Base-by-base conservation (phyloP, 441 rosid genomes). In the Erodium trifolium region DNA sequence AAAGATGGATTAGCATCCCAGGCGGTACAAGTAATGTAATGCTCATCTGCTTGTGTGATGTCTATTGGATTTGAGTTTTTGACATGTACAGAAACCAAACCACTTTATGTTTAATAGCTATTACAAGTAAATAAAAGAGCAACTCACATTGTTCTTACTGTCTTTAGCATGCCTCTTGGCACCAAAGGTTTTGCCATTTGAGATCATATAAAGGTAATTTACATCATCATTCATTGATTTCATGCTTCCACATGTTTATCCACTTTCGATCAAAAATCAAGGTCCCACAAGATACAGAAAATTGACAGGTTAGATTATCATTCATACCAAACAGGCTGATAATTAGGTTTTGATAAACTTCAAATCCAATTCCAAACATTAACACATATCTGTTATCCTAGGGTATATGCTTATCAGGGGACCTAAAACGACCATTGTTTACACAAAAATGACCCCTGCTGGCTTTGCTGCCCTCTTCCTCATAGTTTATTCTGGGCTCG, bases 401-500 rank as follows among this genome's bases (percentile, higher is more conserved):
- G 27, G 27, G 27, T 23, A 59, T 59, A 59, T 59, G 19, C 64
- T 18, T 31, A 59, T 59, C 10, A 19, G 13, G 31, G 34, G 12
- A 59, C 34, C 2, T 12, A 19, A 19, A 59, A 9, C 19, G 17
- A n/a, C 64, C 34, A 18, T 19, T 19, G 31, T 18, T 19, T 9
- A 4, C 2, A 59, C 64, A 59, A 59, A 59, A 59, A 6, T 34
- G 37, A 18, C 10, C 31, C 34, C 64, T 59, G 12, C n/a, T 9
- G 18, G 27, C 27, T 23, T 23, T 23, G 27, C 57, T 23, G 34
- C 45, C 23, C 4, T 35, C 37, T 4, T 35, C 55, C 67, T 87
- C 72, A 82, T 8, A 85, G 70, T 68, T 70, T 86, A 62, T 88
- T 83, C 76, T 88, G 93, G 23, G 89, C 78, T 72, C 95, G 84